These are phyloP conservation scores for Epicoccum nigrum DNA, from an alignment of 2,329 filamentous ascomycete species.

Conservation along the genomic window DNA sequence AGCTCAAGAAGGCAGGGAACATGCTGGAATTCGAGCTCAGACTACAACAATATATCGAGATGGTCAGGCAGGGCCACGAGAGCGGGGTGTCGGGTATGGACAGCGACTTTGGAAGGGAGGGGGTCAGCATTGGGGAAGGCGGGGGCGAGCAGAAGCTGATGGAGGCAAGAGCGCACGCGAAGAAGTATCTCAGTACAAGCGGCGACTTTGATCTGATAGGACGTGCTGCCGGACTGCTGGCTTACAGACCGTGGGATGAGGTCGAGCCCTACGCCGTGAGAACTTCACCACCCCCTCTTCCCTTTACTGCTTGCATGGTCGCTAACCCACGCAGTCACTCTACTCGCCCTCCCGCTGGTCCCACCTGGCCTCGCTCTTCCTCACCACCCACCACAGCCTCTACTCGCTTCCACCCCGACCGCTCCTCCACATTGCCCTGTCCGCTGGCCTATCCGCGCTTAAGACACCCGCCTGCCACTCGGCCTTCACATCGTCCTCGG, in stretches of 20 bases:
- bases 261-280: constrained; percentile 66
- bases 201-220: constrained; percentile 71
- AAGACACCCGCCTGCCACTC: constrained; percentile 95
- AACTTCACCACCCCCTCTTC: neutral
- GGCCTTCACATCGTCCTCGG: constrained; percentile 61
- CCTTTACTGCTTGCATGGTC: neutral
- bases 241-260: constrained; percentile 68
- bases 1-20: constrained; percentile 85
- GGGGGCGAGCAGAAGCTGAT: constrained; percentile 62
- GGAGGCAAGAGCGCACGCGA: constrained; percentile 82
- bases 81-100: constrained; percentile 34
- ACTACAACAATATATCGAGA: constrained; percentile 92
- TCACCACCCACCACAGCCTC: constrained; percentile 83
- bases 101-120: constrained; percentile 62
- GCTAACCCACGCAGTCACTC: constrained; percentile 61
- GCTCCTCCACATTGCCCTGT: constrained; percentile 87
- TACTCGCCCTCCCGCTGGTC: constrained; percentile 78
- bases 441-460: constrained; percentile 87
- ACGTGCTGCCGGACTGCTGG: constrained; percentile 79
- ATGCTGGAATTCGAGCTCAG: constrained; percentile 92
- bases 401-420: constrained; percentile 82
- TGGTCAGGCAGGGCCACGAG: constrained; percentile 68
- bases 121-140: constrained; percentile 59
- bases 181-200: constrained; percentile 77
- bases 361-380: constrained; percentile 78